Base-by-base conservation (phyloP, 768 basidiomycete species). In the Leccinum boreale region DNA sequence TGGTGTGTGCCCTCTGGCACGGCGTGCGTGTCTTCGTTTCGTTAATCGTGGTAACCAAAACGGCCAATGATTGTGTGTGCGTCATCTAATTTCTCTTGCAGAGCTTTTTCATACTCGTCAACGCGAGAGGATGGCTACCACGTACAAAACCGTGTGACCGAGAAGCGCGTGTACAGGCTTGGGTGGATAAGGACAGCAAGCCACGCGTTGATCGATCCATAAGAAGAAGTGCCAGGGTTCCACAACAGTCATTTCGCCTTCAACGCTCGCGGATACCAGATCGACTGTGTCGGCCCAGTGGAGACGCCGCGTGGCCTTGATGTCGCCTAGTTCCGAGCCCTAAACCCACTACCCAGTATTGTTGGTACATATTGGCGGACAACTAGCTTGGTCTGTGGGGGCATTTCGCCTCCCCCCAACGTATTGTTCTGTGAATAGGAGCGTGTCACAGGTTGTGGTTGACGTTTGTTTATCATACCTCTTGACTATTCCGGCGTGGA, bases 241-340 rank as follows among this genome's bases (percentile, higher is more conserved):
- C 55, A 31, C 58, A 47, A 47, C 65, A 49, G 51, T 31, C 59
- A 12, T 31, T 62, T 51, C 63, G 67, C 24, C 65, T 58, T 57
- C 75, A 76, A 47, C 63, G 74, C 50, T 82, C 80, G 42, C 77
- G 79, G 12, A 81, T 81, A 59, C 80, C 80, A 15, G 79, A 81
- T 55, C 70, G 79, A 62, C 73, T 81, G 35, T 79, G 74, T 65
- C 70, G 63, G 12, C 33, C 66, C 35, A 52, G 47, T 29, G 58
- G 58, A 28, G 62, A 68, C 21, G 28, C 46, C 24, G 28, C 31
- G n/a, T 64, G 69, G 60, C 47, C 26, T n/a, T 71, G 58, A 68
- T 29, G 21, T 6, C 28, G 6, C 35, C 11, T 35, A 26, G 45
- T 15, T 26, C 46, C 24, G 23, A 50, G 49, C 58, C 62, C 67